Base-by-base conservation (phyloP, 352 stramenopile species). In the Phytophthora sp. region DNA sequence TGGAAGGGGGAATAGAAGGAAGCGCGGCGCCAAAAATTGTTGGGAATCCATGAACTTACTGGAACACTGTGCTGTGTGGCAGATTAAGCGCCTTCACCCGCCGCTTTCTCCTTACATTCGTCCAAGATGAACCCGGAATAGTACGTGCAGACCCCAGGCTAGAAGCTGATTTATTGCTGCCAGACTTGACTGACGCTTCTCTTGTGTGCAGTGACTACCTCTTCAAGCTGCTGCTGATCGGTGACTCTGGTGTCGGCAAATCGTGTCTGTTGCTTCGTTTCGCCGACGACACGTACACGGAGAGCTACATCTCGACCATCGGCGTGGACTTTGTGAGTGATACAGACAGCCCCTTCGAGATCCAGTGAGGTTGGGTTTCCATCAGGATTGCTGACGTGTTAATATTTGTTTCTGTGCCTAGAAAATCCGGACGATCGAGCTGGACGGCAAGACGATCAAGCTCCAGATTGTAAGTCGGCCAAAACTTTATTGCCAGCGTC, bases 231-330 rank as follows among this genome's bases (percentile, higher is more conserved):
- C 76, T 99, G 59, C 82, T 99, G 35, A 99, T 99, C 77, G 97
- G 97, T 82, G 97, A 99, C 89, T 98, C 93, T 12, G 97, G 96
- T 57, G 97, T 99, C 61, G 94, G 96, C 51, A 99, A 99, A 88
- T 99, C 97, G 63, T 99, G 98, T 88, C 84, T 99, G 66, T 81
- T 99, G 65, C 87, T 99, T 21, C 91, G 97, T 86, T 99, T 99
- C 81, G 97, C 97, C 3, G 98, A 99, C 76, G 97, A 99, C 85
- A 98, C 96, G 55, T 99, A 99, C 90, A 99, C 97, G 57, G 97
- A 99, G 75, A 99, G 93, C 66, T 99, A 99, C 81, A 99, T 99
- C 77, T 99, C 97, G 50, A 99, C 98, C 57, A 99, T 99, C 79
- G 98, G 98, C 74, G 97, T 99, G 38, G 98, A 99, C 82, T 99